A percentile compares a stretch with the other conserved stretches of the same genome.
These are phyloP conservation scores for Senna siamea DNA, from an alignment of 306 rosid species.

Conservation along the genomic window DNA sequence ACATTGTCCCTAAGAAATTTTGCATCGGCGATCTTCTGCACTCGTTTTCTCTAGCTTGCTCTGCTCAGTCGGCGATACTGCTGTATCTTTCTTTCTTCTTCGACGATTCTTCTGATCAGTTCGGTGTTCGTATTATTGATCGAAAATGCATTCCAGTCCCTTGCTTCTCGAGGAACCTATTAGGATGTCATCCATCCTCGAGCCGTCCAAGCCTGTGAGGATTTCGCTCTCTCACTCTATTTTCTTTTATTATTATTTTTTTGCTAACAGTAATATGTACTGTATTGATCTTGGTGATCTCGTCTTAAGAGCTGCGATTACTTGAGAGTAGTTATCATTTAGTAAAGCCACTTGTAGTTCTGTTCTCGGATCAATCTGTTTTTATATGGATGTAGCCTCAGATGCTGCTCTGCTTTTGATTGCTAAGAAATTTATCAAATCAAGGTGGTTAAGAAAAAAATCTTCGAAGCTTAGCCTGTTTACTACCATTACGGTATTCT, in stretches of 20 bases:
- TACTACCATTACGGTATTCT: background rate
- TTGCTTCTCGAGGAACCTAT: conserved; percentile 82
- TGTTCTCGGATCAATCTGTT: no score
- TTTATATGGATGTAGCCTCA: background rate
- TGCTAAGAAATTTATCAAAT: background rate
- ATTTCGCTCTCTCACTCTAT: background rate
- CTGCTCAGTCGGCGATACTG: no score
- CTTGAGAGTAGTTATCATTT: no score
- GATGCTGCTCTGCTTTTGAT: background rate
- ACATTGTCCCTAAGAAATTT: no score
- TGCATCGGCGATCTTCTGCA: no score
- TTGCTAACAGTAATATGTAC: background rate
- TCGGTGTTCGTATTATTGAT: background rate
- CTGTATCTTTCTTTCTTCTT: background rate
- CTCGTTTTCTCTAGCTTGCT: no score
- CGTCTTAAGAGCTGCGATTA: no score
- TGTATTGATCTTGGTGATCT: conserved; percentile 16
- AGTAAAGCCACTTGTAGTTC: no score
- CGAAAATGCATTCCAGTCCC: conserved; percentile 61
- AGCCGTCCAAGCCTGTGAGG: conserved; percentile 78
- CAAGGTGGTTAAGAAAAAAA: background rate
- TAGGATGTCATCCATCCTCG: conserved; percentile 75
- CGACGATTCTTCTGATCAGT: background rate
- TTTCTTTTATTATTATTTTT: no score
- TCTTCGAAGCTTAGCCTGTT: background rate